These are phyloP conservation scores for Violaceomyces palustris DNA, from an alignment of 1,284 basidiomycete species.

Conservation along the genomic window DNA sequence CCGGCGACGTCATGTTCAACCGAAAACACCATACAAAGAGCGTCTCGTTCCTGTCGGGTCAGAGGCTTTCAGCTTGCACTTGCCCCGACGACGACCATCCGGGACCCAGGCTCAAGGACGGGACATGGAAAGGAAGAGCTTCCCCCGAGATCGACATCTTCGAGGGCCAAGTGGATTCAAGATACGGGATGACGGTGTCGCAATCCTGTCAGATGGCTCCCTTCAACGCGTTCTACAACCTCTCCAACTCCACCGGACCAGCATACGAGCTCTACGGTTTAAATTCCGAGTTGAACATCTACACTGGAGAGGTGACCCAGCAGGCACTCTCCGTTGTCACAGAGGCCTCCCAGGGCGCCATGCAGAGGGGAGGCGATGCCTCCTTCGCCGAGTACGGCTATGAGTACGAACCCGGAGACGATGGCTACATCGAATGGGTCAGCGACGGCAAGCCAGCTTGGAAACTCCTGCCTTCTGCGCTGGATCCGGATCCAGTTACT, in stretches of 20 bases:
- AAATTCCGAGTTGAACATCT: slow-evolving; percentile 66
- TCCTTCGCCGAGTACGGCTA: slow-evolving; percentile 35
- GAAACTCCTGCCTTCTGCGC: slow-evolving; percentile 64
- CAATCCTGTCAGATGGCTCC: slow-evolving; percentile 75
- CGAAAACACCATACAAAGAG: slow-evolving; percentile 43
- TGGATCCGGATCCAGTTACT: slow-evolving; percentile 61
- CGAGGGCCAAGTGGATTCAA: slow-evolving; percentile 58
- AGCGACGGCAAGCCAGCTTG: slow-evolving; percentile 22
- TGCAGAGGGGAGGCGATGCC: slow-evolving; percentile 30
- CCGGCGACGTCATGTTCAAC: slow-evolving; percentile 40
- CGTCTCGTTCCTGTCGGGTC: slow-evolving; percentile 61
- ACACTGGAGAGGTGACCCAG: slow-evolving; percentile 72
- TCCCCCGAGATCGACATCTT: slow-evolving; percentile 67
- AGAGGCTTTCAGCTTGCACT: slow-evolving; percentile 65
- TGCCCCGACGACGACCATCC: slow-evolving; percentile 76
- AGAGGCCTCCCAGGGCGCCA: slow-evolving; percentile 33
- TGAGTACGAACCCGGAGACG: slow-evolving; percentile 58
- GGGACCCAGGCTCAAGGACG: slow-evolving; percentile 65
- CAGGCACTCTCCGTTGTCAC: slow-evolving; percentile 58
- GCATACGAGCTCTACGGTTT: slow-evolving; percentile 52
- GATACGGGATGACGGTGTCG: slow-evolving; percentile 62
- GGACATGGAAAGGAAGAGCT: slow-evolving; percentile 66
- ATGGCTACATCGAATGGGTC: slow-evolving; percentile 64
- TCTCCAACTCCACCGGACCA: slow-evolving; percentile 37
- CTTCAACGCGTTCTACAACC: slow-evolving; percentile 56